Base-by-base conservation (phyloP, 768 basidiomycete genomes). In the Leccinum broughii region DNA sequence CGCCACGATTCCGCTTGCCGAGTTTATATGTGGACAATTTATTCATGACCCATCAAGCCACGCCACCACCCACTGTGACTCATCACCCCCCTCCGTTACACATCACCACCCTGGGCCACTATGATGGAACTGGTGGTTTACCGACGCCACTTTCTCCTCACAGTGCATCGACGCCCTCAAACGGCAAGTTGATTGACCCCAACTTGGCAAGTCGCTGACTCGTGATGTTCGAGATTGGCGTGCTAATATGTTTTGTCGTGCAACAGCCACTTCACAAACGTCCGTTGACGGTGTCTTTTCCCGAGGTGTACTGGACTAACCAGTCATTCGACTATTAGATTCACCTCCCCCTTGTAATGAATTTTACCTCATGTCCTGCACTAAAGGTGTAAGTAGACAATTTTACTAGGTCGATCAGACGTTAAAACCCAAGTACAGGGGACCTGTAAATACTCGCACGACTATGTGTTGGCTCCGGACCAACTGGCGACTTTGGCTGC, bases 321-420 rank as follows among this genome's bases (percentile, higher is more conserved):
- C 6, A 24, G 35, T 53, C 55, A 48, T 39, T 52, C 60, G 50
- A 56, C 51, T 72, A 30, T 30, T 30, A 92, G 91, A 92, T 75
- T 84, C 81, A 60, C 91, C 91, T 35, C 90, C 91, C 14, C 91
- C 91, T 11, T 92, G 91, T 78, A 93, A 92, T 66, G 90, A 92
- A 74, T 83, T 85, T 69, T 93, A 93, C 73, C 75, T 92, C 66
- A 90, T 92, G 87, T 80, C 80, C 46, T 92, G 91, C 76, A 88
- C 88, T 57, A 91, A 91, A 79, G 89, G 88, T 75, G 86, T 85
- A 67, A 64, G 81, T 71, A 30, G 30, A 20, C 58, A 35, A 30
- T 57, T 54, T 22, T n/a, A 3, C 34, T 11, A 5, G 20, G n/a
- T 48, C 13, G 32, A 32, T 32, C 65, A 70, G 53, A 77, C 39